A percentile compares a stretch with the other conserved stretches of the same genome.
These are phyloP conservation scores for Claviceps sp. DNA, from an alignment of 2,329 filamentous ascomycete species.

Conservation along the genomic window DNA sequence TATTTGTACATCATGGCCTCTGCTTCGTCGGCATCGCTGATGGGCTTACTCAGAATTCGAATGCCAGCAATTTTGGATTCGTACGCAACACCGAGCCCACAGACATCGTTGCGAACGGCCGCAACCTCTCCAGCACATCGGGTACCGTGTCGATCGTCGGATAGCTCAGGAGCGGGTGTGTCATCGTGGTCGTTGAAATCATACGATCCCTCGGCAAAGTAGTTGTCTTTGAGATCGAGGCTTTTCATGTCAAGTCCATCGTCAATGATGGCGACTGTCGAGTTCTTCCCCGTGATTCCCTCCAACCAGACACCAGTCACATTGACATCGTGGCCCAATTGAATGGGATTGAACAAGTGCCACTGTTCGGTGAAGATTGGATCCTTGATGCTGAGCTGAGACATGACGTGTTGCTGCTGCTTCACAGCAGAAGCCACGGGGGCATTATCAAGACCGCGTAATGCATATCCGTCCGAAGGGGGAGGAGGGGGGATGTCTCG, in stretches of 20 bases:
- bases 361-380: slow-evolving; percentile 91
- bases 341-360: slow-evolving; percentile 78
- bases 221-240: slow-evolving; percentile 82
- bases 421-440: slow-evolving; percentile 32
- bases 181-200: slow-evolving; percentile 83
- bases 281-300: slow-evolving; percentile 78
- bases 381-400: slow-evolving; percentile 62
- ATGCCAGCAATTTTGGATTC: slow-evolving; percentile 82
- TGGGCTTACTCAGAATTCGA: slow-evolving; percentile 81
- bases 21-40: slow-evolving; percentile 86
- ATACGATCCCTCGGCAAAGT: slow-evolving; percentile 83
- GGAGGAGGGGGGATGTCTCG: slow-evolving; percentile 30
- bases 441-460: slow-evolving; percentile 7
- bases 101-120: slow-evolving; percentile 83
- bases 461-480: slow-evolving; percentile 10
- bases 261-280: slow-evolving; percentile 87
- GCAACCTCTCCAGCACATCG: slow-evolving; percentile 89
- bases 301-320: slow-evolving; percentile 89
- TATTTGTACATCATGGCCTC: slow-evolving; percentile 84
- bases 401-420: slow-evolving; percentile 46
- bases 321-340: slow-evolving; percentile 83
- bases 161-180: slow-evolving; percentile 68
- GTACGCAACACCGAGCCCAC: slow-evolving; percentile 91
- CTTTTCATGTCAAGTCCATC: slow-evolving; percentile 96
- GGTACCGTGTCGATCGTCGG: slow-evolving; percentile 82